phyloP scores from a whole-genome alignment of 1,139 yeast species.

The Hyphopichia pseudoburtonii region DNA sequence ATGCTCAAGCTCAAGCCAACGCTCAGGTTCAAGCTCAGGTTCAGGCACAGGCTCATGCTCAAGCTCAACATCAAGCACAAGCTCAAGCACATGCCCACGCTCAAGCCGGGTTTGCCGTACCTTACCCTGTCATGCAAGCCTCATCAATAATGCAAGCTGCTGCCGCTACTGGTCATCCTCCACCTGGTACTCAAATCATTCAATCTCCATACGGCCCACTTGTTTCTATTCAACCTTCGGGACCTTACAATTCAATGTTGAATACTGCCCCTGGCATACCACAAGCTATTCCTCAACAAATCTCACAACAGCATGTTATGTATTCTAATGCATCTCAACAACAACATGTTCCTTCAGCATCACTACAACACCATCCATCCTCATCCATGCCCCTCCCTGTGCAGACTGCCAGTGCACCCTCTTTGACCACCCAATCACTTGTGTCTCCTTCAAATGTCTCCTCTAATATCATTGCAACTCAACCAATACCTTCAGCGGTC shows the following conservation, averaged over 20 bases:
- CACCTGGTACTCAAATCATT: conserved; percentile 16
- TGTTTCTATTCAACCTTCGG: conserved; percentile 31
- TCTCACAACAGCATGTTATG: conserved; percentile 9
- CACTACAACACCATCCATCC: too few species aligned
- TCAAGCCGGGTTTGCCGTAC: conserved; percentile 13
- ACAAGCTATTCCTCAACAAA: not conserved
- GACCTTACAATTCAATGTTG: too few species aligned
- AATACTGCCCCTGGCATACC: too few species aligned
- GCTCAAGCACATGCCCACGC: conserved; percentile 8
- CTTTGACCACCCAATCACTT: too few species aligned
- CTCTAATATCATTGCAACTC: not conserved
- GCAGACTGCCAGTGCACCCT: too few species aligned
- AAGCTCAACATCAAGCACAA: conserved; percentile 7
- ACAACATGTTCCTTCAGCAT: not conserved
- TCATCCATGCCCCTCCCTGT: too few species aligned
- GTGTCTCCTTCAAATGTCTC: too few species aligned
- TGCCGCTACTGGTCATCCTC: conserved; percentile 10
- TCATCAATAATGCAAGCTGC: conserved; percentile 1
- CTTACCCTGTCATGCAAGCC: conserved; percentile 16
- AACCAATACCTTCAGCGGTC: conserved; percentile 7
- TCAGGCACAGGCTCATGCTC: conserved; percentile 8
- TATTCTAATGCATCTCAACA: too few species aligned
- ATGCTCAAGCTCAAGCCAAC: conserved; percentile 5
- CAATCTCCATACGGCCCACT: conserved; percentile 40
- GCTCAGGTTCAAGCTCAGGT: conserved; percentile 1